Evolutionary conservation across 345 rosid genomes (phyloP).

Genomic region (Syzygium grande): DNA sequence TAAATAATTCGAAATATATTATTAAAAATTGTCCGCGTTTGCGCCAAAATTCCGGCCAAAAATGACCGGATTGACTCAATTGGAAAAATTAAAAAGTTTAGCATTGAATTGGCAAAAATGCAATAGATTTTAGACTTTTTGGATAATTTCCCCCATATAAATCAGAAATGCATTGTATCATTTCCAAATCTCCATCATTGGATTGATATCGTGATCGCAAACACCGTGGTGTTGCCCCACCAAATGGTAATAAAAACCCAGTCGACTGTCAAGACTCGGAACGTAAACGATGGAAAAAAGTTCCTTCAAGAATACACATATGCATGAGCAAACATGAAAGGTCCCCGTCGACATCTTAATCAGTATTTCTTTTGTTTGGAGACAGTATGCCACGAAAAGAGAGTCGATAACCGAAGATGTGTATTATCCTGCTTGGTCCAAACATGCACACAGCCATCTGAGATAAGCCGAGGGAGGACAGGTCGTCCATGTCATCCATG

Average conservation of each 20-base stretch:
- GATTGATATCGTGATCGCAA: not conserved
- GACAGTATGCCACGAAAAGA: not conserved
- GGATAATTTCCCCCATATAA: not conserved
- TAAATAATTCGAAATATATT: no score
- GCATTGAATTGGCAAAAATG: no score
- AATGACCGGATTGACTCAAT: no score
- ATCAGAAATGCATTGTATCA: not conserved
- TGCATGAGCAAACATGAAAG: not conserved
- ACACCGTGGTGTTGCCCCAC: not conserved
- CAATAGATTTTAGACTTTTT: no score
- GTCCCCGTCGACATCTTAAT: not conserved
- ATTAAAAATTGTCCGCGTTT: no score
- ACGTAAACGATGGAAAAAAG: not conserved
- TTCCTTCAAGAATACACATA: not conserved
- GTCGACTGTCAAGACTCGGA: not conserved
- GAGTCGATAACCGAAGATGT: not conserved
- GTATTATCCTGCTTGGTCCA: not conserved
- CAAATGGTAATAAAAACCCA: not conserved
- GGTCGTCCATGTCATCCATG: not conserved
- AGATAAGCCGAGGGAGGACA: not conserved
- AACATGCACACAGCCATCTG: not conserved
- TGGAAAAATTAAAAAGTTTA: no score
- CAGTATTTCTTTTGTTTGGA: not conserved
- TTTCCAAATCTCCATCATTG: not conserved
- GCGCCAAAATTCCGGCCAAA: no score